A percentile compares a stretch with the other conserved stretches of the same genome.
Evolutionary conservation across 345 rosid species (phyloP).

Genomic region (Mangifera indica): DNA sequence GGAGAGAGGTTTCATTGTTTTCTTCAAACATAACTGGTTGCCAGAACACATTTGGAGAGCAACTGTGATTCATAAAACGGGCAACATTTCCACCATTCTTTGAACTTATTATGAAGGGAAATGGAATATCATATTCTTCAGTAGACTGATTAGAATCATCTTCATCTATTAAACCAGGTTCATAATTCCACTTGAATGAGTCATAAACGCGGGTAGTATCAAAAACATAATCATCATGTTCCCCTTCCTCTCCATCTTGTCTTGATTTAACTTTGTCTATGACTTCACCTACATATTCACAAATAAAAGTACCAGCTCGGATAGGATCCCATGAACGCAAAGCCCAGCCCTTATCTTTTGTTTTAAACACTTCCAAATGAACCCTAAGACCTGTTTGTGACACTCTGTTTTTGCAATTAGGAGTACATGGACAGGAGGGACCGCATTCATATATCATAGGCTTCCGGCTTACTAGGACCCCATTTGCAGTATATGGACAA

Average conservation of each 20-base stretch:
- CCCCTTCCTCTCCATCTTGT: conserved; percentile 34
- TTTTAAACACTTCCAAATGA: conserved; percentile 49
- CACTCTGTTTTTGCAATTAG: conserved; percentile 65
- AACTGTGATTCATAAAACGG: conserved; percentile 93
- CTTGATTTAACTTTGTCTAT: conserved; percentile 41
- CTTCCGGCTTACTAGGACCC: conserved; percentile 59
- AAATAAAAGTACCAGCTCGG: conserved; percentile 80
- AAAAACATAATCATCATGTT: conserved; percentile 53
- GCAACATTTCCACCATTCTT: conserved; percentile 78
- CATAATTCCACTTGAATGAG: conserved; percentile 9
- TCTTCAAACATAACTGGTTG: conserved; percentile 57
- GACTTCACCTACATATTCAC: conserved; percentile 86
- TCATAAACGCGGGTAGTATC: conserved; percentile 48
- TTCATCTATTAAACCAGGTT: conserved; percentile 16
- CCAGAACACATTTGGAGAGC: conserved; percentile 83
- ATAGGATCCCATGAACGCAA: conserved; percentile 88
- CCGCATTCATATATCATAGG: conserved; percentile 78
- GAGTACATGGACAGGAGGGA: conserved; percentile 63
- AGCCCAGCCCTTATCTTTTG: conserved; percentile 84
- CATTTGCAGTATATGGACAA: conserved; percentile 60
- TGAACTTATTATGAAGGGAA: conserved; percentile 65
- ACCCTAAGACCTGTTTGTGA: conserved; percentile 68
- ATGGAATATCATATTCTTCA: conserved; percentile 55
- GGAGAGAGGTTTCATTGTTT: conserved; percentile 42
- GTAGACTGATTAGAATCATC: conserved; percentile 23